These are phyloP conservation scores for Gossypium bickii DNA, from an alignment of 345 rosid genomes.

Conservation along the genomic window DNA sequence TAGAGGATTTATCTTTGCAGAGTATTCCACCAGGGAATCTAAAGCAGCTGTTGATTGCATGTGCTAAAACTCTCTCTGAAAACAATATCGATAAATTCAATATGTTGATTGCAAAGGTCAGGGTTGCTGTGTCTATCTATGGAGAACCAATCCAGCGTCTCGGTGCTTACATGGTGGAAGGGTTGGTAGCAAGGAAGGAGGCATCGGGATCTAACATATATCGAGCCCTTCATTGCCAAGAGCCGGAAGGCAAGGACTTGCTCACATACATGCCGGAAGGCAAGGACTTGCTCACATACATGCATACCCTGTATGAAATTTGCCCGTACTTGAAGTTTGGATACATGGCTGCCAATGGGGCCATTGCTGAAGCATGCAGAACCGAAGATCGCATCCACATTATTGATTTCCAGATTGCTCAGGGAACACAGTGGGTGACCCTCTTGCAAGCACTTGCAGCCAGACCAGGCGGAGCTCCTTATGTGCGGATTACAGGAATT, in stretches of 20 bases:
- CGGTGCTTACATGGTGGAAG: constrained; percentile 70
- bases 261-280: constrained; percentile 64
- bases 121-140: constrained; percentile 41
- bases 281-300: constrained; percentile 58
- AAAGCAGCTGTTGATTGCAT: constrained; percentile 51
- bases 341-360: constrained; percentile 78
- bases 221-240: constrained; percentile 43
- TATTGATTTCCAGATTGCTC: constrained; percentile 61
- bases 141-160: constrained; percentile 65
- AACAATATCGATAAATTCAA: constrained; percentile 40
- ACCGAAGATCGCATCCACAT: constrained; percentile 55
- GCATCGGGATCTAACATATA: constrained; percentile 46
- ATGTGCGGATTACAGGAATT: constrained; percentile 66
- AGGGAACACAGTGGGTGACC: constrained; percentile 70
- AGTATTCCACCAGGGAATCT: constrained; percentile 31
- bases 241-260: constrained; percentile 60
- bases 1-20: constrained; percentile 21
- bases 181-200: constrained; percentile 58
- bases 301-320: constrained; percentile 59
- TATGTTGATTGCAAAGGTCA: constrained; percentile 41
- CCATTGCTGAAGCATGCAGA: constrained; percentile 76
- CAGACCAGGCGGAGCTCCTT: constrained; percentile 60
- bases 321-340: constrained; percentile 77
- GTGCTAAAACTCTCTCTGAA: constrained; percentile 54
- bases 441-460: constrained; percentile 70